Evolutionary conservation across 208 protist species (phyloP).

Genomic region (Leishmania lainsoni): DNA sequence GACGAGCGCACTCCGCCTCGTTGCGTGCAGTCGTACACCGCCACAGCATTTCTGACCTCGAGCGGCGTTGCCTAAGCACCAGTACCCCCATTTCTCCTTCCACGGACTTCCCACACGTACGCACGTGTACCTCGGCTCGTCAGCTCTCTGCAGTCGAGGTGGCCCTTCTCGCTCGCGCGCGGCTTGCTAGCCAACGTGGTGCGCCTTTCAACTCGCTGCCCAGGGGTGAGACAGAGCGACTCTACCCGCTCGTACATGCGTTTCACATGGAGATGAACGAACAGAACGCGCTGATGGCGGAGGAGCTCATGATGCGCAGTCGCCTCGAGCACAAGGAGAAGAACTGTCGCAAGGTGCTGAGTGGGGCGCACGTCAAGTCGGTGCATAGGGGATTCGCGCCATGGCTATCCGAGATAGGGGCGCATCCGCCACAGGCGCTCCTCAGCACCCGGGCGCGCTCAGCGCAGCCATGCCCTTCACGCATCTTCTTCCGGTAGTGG

Average conservation of each 20-base stretch:
- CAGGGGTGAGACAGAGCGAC: constrained; percentile 20
- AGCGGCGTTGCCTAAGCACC: neutral
- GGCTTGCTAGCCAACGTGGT: neutral
- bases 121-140: neutral
- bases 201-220: neutral
- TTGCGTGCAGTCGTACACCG: neutral
- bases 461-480: neutral
- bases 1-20: neutral
- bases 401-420: neutral
- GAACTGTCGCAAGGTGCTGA: constrained; percentile 24
- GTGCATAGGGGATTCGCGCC: neutral
- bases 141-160: constrained; percentile 23
- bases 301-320: constrained; percentile 45
- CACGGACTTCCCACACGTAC: neutral
- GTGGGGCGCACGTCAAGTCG: neutral
- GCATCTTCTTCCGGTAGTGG: constrained; percentile 12
- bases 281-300: constrained; percentile 41
- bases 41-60: too few species aligned
- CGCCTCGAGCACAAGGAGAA: constrained; percentile 44
- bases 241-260: constrained; percentile 36
- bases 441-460: neutral
- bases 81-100: neutral
- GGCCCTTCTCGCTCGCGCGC: constrained; percentile 22
- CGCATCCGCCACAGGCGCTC: neutral
- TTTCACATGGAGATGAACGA: constrained; percentile 28